phyloP scores from a whole-genome alignment of 768 basidiomycete species.

The Pleurotus platypus region DNA sequence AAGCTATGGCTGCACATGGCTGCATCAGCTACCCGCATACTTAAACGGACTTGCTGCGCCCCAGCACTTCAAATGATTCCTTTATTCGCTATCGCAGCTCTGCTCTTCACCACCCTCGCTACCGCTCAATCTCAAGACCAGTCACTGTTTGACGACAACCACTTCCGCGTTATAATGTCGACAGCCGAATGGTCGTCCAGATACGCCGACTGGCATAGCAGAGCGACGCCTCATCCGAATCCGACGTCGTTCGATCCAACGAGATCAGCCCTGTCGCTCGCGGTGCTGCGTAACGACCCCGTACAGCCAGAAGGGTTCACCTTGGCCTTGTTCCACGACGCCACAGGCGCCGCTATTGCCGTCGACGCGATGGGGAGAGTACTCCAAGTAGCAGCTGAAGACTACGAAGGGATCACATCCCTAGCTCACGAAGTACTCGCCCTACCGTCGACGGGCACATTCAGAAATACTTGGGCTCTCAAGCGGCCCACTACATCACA shows the following conservation, averaged over 20 bases:
- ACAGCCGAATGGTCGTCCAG: conserved; percentile 17
- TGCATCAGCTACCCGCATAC: background rate
- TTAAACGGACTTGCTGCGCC: background rate
- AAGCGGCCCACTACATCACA: conserved; percentile 24
- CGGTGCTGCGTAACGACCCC: conserved; percentile 28
- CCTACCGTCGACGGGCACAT: conserved; percentile 23
- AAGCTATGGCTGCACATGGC: background rate
- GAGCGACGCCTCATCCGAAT: conserved; percentile 22
- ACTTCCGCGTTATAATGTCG: background rate
- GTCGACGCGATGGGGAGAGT: conserved; percentile 30
- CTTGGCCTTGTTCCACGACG: conserved; percentile 27
- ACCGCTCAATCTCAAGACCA: background rate
- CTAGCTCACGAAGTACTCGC: conserved; percentile 17
- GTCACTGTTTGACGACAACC: background rate
- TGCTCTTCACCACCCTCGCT: background rate
- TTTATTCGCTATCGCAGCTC: background rate
- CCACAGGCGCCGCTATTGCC: conserved; percentile 15
- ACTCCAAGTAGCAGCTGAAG: conserved; percentile 18
- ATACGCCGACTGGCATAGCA: conserved; percentile 24
- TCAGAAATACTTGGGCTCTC: conserved; percentile 33
- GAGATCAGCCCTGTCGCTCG: conserved; percentile 22
- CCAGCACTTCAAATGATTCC: background rate
- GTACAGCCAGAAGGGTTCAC: conserved; percentile 32
- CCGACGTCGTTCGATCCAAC: conserved; percentile 22
- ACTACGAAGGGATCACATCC: conserved; percentile 22